phyloP scores from a whole-genome alignment of 2,329 filamentous ascomycete species.

The Sphaerulina vaccinii region DNA sequence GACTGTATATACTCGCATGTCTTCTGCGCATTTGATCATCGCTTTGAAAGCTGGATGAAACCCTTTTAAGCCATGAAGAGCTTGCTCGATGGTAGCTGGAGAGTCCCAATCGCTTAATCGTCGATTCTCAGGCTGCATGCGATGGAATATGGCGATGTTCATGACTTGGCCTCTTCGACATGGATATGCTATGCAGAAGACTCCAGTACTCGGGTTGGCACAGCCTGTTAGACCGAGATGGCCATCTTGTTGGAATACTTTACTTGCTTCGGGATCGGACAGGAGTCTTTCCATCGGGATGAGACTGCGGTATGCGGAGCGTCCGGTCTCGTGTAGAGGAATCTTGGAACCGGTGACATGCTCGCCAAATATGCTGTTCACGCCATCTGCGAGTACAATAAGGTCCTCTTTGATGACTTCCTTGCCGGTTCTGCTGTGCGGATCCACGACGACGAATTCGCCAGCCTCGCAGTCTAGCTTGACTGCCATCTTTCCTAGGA shows the following conservation, averaged over 20 bases:
- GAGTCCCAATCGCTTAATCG: slow-evolving; percentile 14
- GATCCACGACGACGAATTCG: slow-evolving; percentile 5
- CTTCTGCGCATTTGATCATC: slow-evolving; percentile 8
- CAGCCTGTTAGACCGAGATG: slow-evolving; percentile 8
- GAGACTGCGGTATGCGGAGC: slow-evolving; percentile 11
- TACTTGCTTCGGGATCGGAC: slow-evolving; percentile 5
- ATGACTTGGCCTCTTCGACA: slow-evolving; percentile 15
- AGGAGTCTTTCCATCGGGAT: slow-evolving; percentile 11
- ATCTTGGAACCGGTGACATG: slow-evolving; percentile 4
- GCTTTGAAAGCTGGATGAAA: slow-evolving; percentile 15
- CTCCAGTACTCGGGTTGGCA: slow-evolving; percentile 8
- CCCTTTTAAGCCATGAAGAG: slow-evolving; percentile 3
- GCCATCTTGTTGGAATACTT: slow-evolving; percentile 4
- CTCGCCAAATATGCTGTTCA: slow-evolving; percentile 12
- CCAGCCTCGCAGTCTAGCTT: slow-evolving; percentile 11
- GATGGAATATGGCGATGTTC: slow-evolving; percentile 16
- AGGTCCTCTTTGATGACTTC: slow-evolving; percentile 14
- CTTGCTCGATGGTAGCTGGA: slow-evolving; percentile 14
- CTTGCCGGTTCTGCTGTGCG: slow-evolving; percentile 1
- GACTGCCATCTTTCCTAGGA: slow-evolving; percentile 14
- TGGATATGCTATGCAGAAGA: slow-evolving; percentile 14
- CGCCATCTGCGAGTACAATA: slow-evolving; percentile 13
- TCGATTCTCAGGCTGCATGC: slow-evolving; percentile 5
- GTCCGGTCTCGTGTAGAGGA: slow-evolving; percentile 11
- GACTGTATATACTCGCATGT: slow-evolving; percentile 15